Percentiles rank a stretch among this genome's conserved stretches.
Conservation (phyloP, 306 rosid genomes). For the Malus asiatica region DNA sequence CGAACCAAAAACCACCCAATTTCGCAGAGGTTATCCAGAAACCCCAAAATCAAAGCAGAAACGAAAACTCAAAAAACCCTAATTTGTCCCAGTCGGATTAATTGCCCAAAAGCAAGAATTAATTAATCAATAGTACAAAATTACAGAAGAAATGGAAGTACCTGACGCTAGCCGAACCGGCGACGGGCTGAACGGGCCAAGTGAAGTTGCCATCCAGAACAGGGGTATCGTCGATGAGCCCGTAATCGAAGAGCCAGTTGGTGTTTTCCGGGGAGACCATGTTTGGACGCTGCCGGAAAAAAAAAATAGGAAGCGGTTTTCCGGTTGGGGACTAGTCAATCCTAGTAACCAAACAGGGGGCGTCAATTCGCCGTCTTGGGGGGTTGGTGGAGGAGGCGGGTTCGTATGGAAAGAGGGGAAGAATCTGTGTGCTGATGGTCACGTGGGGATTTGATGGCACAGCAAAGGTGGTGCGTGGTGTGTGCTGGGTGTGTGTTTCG, state of each 20-base stretch:
- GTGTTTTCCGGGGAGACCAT: conserved; percentile 91
- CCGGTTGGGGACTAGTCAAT: conserved; percentile 7
- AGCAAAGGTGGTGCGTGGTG: conserved; percentile 1
- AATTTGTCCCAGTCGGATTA: background rate
- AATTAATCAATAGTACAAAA: background rate
- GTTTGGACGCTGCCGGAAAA: conserved; percentile 19
- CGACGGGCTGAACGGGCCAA: conserved; percentile 59
- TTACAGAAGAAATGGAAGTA: conserved; percentile 2
- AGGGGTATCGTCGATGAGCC: conserved; percentile 66
- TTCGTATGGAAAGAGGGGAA: conserved; percentile 8
- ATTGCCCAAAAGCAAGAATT: background rate
- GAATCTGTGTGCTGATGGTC: background rate
- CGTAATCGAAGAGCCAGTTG: conserved; percentile 82
- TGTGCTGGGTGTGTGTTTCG: background rate
- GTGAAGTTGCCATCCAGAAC: conserved; percentile 54
- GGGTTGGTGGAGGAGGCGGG: background rate
- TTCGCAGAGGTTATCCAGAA: background rate
- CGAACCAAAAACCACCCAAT: background rate
- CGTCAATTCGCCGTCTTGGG: conserved; percentile 10
- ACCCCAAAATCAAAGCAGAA: background rate
- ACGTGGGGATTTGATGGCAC: conserved; percentile 7
- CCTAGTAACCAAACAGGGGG: conserved; percentile 22
- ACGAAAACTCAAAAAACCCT: background rate
- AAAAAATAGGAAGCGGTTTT: background rate
- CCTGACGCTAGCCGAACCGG: conserved; percentile 46